Evolutionary conservation across 305 asterid species (phyloP), one percentile per base, ranked within the genome.

Genomic region (Vinca major): DNA sequence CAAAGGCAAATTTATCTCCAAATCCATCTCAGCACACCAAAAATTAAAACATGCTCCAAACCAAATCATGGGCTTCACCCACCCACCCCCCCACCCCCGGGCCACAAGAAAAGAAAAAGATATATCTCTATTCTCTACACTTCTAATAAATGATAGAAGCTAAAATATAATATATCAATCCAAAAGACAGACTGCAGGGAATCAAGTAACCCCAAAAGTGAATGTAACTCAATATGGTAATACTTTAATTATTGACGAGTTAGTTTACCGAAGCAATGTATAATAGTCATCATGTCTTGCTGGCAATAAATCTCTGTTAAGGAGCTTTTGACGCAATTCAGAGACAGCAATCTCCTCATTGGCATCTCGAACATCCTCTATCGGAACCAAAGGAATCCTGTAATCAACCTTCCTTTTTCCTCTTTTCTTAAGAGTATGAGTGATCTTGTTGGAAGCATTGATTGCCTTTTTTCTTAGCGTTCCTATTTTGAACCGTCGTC

Each of bases 371-470:
- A 93, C 86, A 76, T 93, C 98, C 85, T 87, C 98, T 47, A 93
- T 90, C 56, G 95, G 74, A 74, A 90, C 80, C 16, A 95, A 76
- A 76, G 96, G 97, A 73, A 86, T 84, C 80, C 96, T 88, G 75
- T 75, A 89, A 81, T 90, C 95, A 67, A 88, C 89, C 83, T 90
- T 93, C 82, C 88, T 87, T 76, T 90, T 93, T 72, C 97, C 92
- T 77, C 94, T 82, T 79, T 81, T 90, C 76, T 80, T 93, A 68
- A 90, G 88, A 75, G 99, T 87, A 77, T 86, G 95, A 19, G 96
- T 86, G 69, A 93, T 84, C 89, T 84, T 93, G 86, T 80, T 93
- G 40, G 99, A 93, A 72, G 99, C 97, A 77, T 72, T 77, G 79
- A 93, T 69, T 67, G 99, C 97, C 82, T 85, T 88, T 73, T 88